Evolutionary conservation across 495 filamentous ascomycete species (phyloP), one percentile per base, ranked within the genome.

Genomic region (Neurospora pannonica): DNA sequence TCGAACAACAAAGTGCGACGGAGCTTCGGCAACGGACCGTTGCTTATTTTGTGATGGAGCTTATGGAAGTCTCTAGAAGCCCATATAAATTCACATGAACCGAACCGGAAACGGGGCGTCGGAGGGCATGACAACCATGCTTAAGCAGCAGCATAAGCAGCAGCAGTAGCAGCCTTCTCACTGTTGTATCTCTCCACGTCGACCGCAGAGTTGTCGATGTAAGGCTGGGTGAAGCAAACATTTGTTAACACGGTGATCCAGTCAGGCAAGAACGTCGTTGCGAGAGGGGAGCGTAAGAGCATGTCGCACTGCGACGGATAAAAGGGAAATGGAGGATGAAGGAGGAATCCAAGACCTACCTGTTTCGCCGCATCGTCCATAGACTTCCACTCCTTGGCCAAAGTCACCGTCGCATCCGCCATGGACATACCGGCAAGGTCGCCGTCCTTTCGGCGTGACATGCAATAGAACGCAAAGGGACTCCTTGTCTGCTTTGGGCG

Each of bases 381-480:
- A 85, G 38, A 10, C 72, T 85, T 77, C 90, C 90, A 95, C 76
- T 92, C 88, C 13, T 81, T 54, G n/a, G 72, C 75, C 21, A 88
- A 76, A 36, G n/a, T n/a, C n/a, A n/a, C n/a, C n/a, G n/a, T n/a
- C n/a, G n/a, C n/a, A n/a, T n/a, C n/a, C n/a, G n/a, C n/a, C n/a
- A n/a, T n/a, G n/a, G n/a, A n/a, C n/a, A 84, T 78, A 38, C 80
- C 75, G 40, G 80, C 83, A 70, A 88, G 82, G 9, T 90, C 90
- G 19, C 86, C 86, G 70, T 81, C 81, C 5, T 75, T 77, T 11
- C 74, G 73, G 38, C 89, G 86, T 34, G 90, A 85, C 71, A 74
- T 82, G 70, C 75, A 43, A 79, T 88, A 95, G 2, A 79, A 67
- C 0, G 73, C 24, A 77, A 77, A 94, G 6, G 84, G 7, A 7